Evolutionary conservation across 2,329 filamentous ascomycete species (phyloP).

Genomic region (Cladophialophora bantiana): DNA sequence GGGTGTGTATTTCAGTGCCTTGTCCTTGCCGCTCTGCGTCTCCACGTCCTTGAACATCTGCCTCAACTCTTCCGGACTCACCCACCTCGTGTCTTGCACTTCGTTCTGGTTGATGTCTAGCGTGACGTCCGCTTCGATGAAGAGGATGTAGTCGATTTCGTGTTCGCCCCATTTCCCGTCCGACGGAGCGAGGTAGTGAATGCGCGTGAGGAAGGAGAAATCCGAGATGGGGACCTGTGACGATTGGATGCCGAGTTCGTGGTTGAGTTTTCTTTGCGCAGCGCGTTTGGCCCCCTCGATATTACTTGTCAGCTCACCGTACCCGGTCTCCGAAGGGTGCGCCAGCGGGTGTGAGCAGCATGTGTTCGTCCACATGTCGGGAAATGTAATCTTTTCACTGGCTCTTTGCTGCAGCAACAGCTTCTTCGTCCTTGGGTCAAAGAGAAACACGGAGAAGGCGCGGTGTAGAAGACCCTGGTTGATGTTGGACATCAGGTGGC

Average conservation of each 20-base stretch:
- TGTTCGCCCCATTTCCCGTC: slow-evolving; percentile 99
- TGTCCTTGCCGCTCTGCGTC: slow-evolving; percentile 74
- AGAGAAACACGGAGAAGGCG: slow-evolving; percentile 97
- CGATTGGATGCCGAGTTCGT: slow-evolving; percentile 90
- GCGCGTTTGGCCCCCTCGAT: slow-evolving; percentile 88
- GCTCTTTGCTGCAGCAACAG: slow-evolving; percentile 95
- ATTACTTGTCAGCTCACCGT: slow-evolving; percentile 74
- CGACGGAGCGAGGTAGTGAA: slow-evolving; percentile 97
- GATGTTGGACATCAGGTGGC: slow-evolving; percentile 99
- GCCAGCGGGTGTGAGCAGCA: slow-evolving; percentile 98
- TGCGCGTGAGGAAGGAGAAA: slow-evolving; percentile 92
- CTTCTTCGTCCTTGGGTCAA: slow-evolving; percentile 84
- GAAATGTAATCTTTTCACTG: slow-evolving; percentile 97
- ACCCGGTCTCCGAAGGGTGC: slow-evolving; percentile 88
- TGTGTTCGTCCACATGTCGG: slow-evolving; percentile 99
- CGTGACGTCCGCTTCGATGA: slow-evolving; percentile 93
- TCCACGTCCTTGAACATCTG: slow-evolving; percentile 80
- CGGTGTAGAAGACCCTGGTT: slow-evolving; percentile 94
- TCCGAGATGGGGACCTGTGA: slow-evolving; percentile 89
- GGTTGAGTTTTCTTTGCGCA: slow-evolving; percentile 89
- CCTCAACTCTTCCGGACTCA: slow-evolving; percentile 81
- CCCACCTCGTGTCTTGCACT: slow-evolving; percentile 83
- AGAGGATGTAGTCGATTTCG: slow-evolving; percentile 98
- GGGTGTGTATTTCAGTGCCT: slow-evolving; percentile 84
- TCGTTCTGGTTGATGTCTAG: slow-evolving; percentile 87